These are phyloP conservation scores for Neoboletus magnificus DNA, from an alignment of 768 basidiomycete genomes.

Conservation along the genomic window DNA sequence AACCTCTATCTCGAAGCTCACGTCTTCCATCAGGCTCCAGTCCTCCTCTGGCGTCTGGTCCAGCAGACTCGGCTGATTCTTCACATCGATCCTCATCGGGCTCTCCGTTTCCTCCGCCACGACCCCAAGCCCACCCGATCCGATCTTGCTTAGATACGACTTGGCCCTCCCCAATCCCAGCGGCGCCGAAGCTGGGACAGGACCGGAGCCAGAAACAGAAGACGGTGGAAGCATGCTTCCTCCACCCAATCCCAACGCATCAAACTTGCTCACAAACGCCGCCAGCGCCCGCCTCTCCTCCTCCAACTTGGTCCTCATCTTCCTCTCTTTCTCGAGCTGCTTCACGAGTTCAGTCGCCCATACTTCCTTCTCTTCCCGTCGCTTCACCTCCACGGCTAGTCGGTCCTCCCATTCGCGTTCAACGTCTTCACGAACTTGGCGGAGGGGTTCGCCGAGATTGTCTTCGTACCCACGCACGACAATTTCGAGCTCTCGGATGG, in stretches of 20 bases:
- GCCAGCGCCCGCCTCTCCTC: slow-evolving; percentile 75
- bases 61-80: slow-evolving; percentile 47
- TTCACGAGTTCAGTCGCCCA: slow-evolving; percentile 75
- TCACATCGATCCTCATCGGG: slow-evolving; percentile 49
- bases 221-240: slow-evolving; percentile 34
- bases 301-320: slow-evolving; percentile 64
- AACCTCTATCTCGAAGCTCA: slow-evolving; percentile 50
- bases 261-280: slow-evolving; percentile 80
- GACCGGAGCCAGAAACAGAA: slow-evolving; percentile 2
- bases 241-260: slow-evolving; percentile 58
- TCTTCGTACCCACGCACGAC: slow-evolving; percentile 69
- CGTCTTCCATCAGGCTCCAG: slow-evolving; percentile 44
- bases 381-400: slow-evolving; percentile 54
- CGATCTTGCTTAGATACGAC: slow-evolving; percentile 44
- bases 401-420: slow-evolving; percentile 68
- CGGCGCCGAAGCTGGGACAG: neutral
- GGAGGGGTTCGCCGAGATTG: slow-evolving; percentile 64
- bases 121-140: slow-evolving; percentile 19
- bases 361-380: slow-evolving; percentile 63
- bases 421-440: slow-evolving; percentile 66
- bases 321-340: slow-evolving; percentile 78
- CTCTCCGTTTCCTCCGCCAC: slow-evolving; percentile 40
- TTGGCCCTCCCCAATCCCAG: slow-evolving; percentile 41
- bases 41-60: slow-evolving; percentile 60
- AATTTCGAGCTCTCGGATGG: slow-evolving; percentile 75